Evolutionary conservation across 495 filamentous ascomycete genomes (phyloP).

Genomic region (Trichodelitschia bisporula): DNA sequence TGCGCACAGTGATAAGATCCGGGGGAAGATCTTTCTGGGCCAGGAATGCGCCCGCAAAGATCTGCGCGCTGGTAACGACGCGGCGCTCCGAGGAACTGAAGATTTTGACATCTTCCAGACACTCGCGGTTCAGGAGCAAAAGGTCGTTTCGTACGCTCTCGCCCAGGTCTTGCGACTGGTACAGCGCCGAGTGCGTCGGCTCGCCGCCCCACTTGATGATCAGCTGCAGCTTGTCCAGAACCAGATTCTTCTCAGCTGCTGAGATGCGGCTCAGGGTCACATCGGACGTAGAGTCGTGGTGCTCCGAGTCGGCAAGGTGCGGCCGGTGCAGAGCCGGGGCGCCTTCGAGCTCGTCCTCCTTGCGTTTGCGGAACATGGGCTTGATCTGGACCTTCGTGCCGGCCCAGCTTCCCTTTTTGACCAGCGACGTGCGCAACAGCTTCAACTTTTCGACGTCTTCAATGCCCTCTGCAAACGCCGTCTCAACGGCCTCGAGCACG

Average conservation of each 20-base stretch:
- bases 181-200: constrained; percentile 88
- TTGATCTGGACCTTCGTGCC: constrained; percentile 99
- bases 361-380: constrained; percentile 80
- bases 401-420: constrained; percentile 77
- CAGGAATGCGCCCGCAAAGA: constrained; percentile 80
- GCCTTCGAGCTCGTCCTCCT: constrained; percentile 25
- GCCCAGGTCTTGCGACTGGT: constrained; percentile 83
- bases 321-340: constrained; percentile 1
- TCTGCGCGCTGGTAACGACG: constrained; percentile 87
- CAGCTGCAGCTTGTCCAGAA: constrained; percentile 84
- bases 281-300: constrained; percentile 64
- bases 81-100: constrained; percentile 88
- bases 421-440: constrained; percentile 56
- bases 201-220: constrained; percentile 99
- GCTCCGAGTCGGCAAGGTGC: constrained; percentile 9
- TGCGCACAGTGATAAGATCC: constrained; percentile 67
- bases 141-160: constrained; percentile 90
- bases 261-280: constrained; percentile 76
- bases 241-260: constrained; percentile 65
- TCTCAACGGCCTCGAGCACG: constrained; percentile 60
- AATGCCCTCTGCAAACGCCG: constrained; percentile 46
- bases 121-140: constrained; percentile 75
- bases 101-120: constrained; percentile 69
- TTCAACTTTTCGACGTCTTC: constrained; percentile 77
- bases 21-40: constrained; percentile 63